These are phyloP conservation scores for Oldenlandia corymbosa DNA, from an alignment of 257 asterid genomes.

Conservation along the genomic window DNA sequence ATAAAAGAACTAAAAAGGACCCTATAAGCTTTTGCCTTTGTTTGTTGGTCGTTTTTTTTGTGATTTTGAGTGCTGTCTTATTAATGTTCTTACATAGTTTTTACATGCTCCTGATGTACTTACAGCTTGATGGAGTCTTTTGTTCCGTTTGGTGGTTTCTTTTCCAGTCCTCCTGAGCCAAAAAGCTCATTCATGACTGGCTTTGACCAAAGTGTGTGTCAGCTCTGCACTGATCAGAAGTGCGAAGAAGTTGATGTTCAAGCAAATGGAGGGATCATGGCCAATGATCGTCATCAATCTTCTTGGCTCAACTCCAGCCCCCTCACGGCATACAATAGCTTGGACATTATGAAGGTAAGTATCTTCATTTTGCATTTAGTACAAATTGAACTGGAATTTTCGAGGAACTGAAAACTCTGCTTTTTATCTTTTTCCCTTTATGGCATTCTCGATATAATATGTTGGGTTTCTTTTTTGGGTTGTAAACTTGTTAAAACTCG, in stretches of 20 bases:
- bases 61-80: too few relatives aligned
- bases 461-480: too few relatives aligned
- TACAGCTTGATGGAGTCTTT: slow-evolving; percentile 96
- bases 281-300: slow-evolving; percentile 40
- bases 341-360: slow-evolving; percentile 45
- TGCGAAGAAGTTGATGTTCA: slow-evolving; percentile 48
- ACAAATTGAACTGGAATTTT: too few relatives aligned
- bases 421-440: too few relatives aligned
- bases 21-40: too few relatives aligned
- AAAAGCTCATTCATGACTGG: slow-evolving; percentile 27
- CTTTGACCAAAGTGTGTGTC: slow-evolving; percentile 34
- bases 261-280: slow-evolving; percentile 26
- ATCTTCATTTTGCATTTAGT: not conserved
- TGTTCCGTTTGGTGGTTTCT: slow-evolving; percentile 95
- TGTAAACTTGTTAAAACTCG: slow-evolving; percentile 47
- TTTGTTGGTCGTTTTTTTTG: too few relatives aligned
- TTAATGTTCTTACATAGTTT: too few relatives aligned
- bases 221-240: slow-evolving; percentile 54
- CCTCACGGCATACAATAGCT: slow-evolving; percentile 15
- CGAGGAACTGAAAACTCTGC: too few relatives aligned
- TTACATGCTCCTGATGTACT: slow-evolving; percentile 11
- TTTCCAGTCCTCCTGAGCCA: slow-evolving; percentile 58
- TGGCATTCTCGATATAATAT: too few relatives aligned
- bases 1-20: too few relatives aligned
- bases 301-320: slow-evolving; percentile 46